Base-by-base conservation (phyloP, 495 filamentous ascomycete species). In the Diplogelasinospora grovesii region DNA sequence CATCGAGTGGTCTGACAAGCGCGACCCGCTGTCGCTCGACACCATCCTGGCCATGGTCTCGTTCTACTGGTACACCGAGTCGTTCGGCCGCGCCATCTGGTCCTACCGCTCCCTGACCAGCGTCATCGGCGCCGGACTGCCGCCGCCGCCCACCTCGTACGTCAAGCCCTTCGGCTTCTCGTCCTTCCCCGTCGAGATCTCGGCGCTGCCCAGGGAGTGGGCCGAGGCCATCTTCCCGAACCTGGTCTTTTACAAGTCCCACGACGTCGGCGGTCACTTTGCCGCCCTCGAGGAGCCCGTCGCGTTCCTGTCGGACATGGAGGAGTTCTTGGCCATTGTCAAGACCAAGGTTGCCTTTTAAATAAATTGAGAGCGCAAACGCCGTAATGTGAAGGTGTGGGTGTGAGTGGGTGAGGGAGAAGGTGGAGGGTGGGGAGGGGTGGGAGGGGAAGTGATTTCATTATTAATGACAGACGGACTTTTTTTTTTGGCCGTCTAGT, bases 61-160 rank as follows among this genome's bases (percentile, higher is more conserved):
- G 2, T 49, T 85, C 8, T 86, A 81, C 56, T 85, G 81, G 82
- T 63, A 82, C 19, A 84, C 81, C 0, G 64, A 75, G 8, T 67
- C 68, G 1, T 74, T 76, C 28, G 68, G 77, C 10, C 65, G 68
- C 8, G 58, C 65, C 5, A 72, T 83, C 18, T 85, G 79, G 48
- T 29, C 49, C 14, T 51, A 56, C 33, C 38, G 54, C 15, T 37
- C 43, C 66, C 1, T 79, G 78, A 54, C 70, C 73, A 11, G 50
- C 56, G 48, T 30, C 14, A 21, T 23, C 27, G 40, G 36, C 5
- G 16, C 37, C n/a, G 34, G 13, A 4, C 18, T 26, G 9, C 35
- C 41, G 29, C 16, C 32, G 36, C 44, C 43, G 39, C 26, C 20
- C 29, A 48, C 43, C 43, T 16, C 52, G 33, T 41, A 65, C 15